Base-by-base conservation (phyloP, 2,329 filamentous ascomycete genomes). In the Macrophomina tecta region DNA sequence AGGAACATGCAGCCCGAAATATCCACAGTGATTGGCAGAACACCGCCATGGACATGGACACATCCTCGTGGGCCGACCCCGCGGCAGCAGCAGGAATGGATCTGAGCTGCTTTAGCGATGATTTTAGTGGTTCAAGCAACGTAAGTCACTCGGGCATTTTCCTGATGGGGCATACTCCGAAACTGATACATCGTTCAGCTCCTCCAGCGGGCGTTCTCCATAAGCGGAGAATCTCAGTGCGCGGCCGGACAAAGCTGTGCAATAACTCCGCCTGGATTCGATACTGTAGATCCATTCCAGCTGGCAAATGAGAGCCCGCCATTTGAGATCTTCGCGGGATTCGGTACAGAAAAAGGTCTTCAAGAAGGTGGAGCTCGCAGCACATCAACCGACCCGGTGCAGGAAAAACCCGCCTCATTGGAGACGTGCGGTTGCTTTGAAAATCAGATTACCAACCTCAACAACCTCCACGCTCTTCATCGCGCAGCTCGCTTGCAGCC, bases 11-110 rank as follows among this genome's bases (percentile, higher is more conserved):
- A 34, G 55, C 55, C 38, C 38, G 55, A 38, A 11, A 32, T n/a
- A 38, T 32, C 28, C 55, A 45, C 55, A 46, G 32, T n/a, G 55
- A 60, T 46, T 60, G 55, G 55, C 55, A 60, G 14, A 45, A 12
- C 14, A 16, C 40, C 28, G 12, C 40, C 23, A n/a, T 46, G 40
- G 55, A 60, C 12, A 14, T 46, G 40, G 40, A 46, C 16, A 23
- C 23, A 32, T 53, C 49, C 49, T 34, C 12, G 23, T 34, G 40
- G 40, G 55, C 6, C 5, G 40, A 46, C 32, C 30, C 49, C 11
- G 30, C 28, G 11, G 30, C 49, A 30, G 11, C 55, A n/a, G 55
- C 55, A 38, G 40, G 40, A 28, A 46, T 46, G 23, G 55, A 60
- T 28, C 14, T 58, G 18, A 36, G 9, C 9, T 42, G 18, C 53